Percentiles rank a stretch among this genome's conserved stretches.
Conservation (phyloP, 345 rosid species). For the Corchorus olitorius region DNA sequence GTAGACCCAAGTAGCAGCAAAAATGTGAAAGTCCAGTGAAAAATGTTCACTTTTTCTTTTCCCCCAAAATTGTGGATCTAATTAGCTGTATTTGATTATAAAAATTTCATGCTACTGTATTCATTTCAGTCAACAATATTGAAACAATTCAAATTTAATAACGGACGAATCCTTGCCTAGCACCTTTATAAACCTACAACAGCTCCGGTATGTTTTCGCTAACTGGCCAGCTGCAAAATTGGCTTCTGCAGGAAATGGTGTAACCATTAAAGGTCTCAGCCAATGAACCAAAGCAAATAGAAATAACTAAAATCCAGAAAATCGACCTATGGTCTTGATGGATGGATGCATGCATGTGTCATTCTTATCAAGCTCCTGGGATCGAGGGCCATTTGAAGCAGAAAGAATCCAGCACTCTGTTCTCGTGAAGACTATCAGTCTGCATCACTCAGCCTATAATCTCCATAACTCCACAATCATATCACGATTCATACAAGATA, state of each 20-base stretch:
- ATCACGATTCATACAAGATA: neutral
- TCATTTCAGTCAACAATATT: neutral
- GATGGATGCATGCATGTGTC: too few species aligned
- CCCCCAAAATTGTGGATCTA: too few species aligned
- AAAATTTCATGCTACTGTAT: neutral
- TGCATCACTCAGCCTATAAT: neutral
- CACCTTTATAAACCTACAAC: neutral
- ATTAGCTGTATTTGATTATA: too few species aligned
- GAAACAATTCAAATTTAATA: neutral
- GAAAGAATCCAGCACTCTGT: neutral
- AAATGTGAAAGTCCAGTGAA: too few species aligned
- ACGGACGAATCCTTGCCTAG: neutral
- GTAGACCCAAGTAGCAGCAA: too few species aligned
- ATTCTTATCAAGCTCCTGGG: too few species aligned
- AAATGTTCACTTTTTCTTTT: too few species aligned
- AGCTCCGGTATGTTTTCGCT: neutral
- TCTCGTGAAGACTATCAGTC: neutral
- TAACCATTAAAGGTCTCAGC: neutral
- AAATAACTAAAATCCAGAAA: neutral
- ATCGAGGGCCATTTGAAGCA: too few species aligned
- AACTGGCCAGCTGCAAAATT: neutral
- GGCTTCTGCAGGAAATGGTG: neutral
- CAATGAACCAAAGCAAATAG: neutral
- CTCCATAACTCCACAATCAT: neutral
- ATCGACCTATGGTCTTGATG: neutral